Conservation (phyloP, 202 grass and related monocot species). For the Zizania palustris region DNA sequence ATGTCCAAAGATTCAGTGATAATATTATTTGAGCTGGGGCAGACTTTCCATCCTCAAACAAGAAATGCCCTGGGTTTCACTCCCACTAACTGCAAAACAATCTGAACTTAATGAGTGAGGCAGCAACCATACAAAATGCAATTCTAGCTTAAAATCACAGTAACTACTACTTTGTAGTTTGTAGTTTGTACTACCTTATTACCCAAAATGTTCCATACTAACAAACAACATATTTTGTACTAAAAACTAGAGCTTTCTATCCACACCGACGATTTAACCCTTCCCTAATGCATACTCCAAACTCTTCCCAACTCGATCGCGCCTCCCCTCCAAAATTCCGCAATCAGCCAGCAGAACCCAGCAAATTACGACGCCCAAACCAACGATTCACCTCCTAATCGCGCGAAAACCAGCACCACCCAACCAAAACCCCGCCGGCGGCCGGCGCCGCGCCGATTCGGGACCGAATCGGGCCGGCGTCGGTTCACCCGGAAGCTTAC, state of each 20-base stretch:
- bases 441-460: conserved; percentile 12
- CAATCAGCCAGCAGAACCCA: background rate
- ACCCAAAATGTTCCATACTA: background rate
- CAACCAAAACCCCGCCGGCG: background rate
- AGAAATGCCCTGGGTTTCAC: conserved; percentile 30
- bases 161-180: background rate
- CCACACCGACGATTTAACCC: background rate
- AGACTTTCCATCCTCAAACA: conserved; percentile 37
- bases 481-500: conserved; percentile 29
- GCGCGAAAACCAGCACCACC: background rate
- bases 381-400: background rate
- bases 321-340: conserved; percentile 31
- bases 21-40: conserved; percentile 8
- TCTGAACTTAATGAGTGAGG: conserved; percentile 10
- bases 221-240: background rate
- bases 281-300: background rate
- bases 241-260: conserved; percentile 21
- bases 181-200: background rate
- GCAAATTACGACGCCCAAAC: background rate
- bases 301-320: conserved; percentile 21
- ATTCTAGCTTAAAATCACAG: conserved; percentile 1
- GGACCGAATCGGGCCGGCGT: background rate
- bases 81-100: conserved; percentile 37
- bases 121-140: background rate
- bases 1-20: conserved; percentile 24